Percentiles rank a stretch among this genome's conserved stretches.
Conservation (phyloP, 73 alveolate species). For the Paramecium octaurelia region DNA sequence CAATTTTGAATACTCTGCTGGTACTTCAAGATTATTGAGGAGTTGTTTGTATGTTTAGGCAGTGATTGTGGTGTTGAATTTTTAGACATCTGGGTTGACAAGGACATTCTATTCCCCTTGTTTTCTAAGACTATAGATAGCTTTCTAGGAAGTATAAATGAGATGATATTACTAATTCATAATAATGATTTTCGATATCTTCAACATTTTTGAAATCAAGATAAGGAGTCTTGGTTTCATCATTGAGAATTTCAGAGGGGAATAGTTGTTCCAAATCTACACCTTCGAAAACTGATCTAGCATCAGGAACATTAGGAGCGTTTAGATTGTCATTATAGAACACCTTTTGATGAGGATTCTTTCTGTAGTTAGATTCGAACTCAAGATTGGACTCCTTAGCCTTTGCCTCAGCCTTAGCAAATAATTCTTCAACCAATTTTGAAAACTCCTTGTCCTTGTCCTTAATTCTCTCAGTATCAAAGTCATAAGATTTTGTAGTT, state of each 20-base stretch:
- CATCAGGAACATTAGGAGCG: not conserved
- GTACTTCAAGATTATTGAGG: not conserved
- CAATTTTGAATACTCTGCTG: not conserved
- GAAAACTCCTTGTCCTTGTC: not conserved
- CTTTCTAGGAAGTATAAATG: not conserved
- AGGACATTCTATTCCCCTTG: not conserved
- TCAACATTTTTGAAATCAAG: not conserved
- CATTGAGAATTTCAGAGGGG: not conserved
- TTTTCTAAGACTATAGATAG: not conserved
- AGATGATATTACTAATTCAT: not conserved
- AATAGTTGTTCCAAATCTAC: not conserved
- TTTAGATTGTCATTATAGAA: not conserved
- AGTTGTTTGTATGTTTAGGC: not conserved
- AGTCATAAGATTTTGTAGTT: not conserved
- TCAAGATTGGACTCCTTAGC: not conserved
- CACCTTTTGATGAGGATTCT: not conserved
- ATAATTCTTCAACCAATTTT: not conserved
- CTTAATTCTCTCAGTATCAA: not conserved
- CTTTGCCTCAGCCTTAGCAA: not conserved
- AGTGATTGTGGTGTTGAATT: not conserved
- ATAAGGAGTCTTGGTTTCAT: not conserved
- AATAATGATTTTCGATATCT: conserved; percentile 10
- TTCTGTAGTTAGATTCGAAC: not conserved
- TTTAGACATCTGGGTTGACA: not conserved
- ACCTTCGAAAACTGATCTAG: conserved; percentile 19